Base-by-base conservation (phyloP, 164 flowering plant genomes). In the Liquidambar formosana region DNA sequence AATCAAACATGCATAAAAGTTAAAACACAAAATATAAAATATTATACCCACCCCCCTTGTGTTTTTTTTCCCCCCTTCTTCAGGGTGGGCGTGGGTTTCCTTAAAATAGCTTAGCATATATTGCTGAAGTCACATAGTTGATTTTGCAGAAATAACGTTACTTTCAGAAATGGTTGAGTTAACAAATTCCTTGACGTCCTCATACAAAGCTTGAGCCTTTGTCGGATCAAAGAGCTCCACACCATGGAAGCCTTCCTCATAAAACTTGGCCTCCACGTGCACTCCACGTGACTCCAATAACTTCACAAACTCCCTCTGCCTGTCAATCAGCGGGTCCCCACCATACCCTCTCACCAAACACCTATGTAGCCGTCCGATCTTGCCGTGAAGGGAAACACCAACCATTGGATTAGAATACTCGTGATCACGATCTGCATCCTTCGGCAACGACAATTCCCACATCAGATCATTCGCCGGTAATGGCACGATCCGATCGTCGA, bases 361-460 rank as follows among this genome's bases (percentile, higher is more conserved):
- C 72, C 69, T 79, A 13, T 81, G 89, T 49, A 85, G 73, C 71
- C 64, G 73, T 61, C 66, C 70, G 60, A 84, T 77, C 60, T 71
- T 76, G 59, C 68, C 79, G 0, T 10, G 14, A 0, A 63, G 6
- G 0, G 63, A 2, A 15, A 65, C 66, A 0, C 12, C 63, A 0
- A 21, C 69, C 74, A 61, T 53, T 47, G 85, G 88, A 58, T 88
- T 84, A 48, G 76, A 78, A 47, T 75, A 88, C 79, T 73, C 84
- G 48, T 92, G 92, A 26, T 86, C 88, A 10, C 89, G 81, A 68
- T 84, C 83, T 0, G 85, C 77, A 0, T 74, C 89, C 15, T 51
- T 14, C 1, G 94, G 93, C 76, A 88, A 59, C 0, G 86, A 71
- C 45, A 87, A 71, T 5, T 67, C 59, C 93, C 94, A 86, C 79